Evolutionary conservation across 2,329 filamentous ascomycete species (phyloP).

Genomic region (Penicillium sp.): DNA sequence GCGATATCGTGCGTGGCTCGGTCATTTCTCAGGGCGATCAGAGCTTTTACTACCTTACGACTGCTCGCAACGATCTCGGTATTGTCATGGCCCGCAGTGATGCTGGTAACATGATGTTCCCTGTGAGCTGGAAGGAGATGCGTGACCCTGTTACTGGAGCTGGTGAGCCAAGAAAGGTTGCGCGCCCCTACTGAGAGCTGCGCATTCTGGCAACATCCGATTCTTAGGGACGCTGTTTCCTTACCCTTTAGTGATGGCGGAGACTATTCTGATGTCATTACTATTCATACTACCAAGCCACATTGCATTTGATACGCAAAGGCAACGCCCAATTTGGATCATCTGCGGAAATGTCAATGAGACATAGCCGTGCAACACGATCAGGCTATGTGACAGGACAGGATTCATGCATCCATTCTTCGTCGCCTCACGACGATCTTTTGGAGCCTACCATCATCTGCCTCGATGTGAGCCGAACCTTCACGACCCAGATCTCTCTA

Average conservation of each 20-base stretch:
- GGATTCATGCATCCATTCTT: neutral
- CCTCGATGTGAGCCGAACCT: neutral
- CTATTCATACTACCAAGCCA: neutral
- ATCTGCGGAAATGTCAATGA: neutral
- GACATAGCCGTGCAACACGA: neutral
- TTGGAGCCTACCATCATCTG: neutral
- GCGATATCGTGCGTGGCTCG: conserved; percentile 83
- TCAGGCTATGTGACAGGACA: neutral
- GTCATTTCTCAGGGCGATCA: conserved; percentile 94
- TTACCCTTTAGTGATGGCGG: neutral
- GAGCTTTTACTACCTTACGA: conserved; percentile 92
- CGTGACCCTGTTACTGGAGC: conserved; percentile 75
- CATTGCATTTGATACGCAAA: neutral
- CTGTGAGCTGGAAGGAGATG: conserved; percentile 94
- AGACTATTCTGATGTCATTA: neutral
- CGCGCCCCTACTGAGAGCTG: conserved; percentile 74
- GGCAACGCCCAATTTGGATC: neutral
- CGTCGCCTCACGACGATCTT: neutral
- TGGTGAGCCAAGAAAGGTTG: conserved; percentile 84
- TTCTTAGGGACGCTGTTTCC: neutral
- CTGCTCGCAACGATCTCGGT: conserved; percentile 85
- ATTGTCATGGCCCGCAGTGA: conserved; percentile 93
- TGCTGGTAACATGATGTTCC: conserved; percentile 85
- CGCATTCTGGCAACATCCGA: neutral
- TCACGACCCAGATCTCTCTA: neutral